A percentile compares a stretch with the other conserved stretches of the same genome.
Evolutionary conservation across 2,329 filamentous ascomycete species (phyloP).

Genomic region (Neonectria magnoliae): DNA sequence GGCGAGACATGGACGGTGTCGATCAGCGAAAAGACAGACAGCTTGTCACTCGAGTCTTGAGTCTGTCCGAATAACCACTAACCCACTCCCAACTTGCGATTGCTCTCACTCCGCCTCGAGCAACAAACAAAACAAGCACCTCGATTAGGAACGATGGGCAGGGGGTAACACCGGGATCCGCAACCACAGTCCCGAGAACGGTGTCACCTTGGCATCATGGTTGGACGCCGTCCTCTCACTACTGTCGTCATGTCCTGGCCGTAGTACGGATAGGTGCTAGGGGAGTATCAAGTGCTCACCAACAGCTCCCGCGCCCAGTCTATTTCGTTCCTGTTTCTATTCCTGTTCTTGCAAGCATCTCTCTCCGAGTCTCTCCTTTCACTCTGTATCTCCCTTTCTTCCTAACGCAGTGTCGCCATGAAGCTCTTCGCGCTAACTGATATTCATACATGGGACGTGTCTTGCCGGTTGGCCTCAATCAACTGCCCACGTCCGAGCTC

Average conservation of each 20-base stretch:
- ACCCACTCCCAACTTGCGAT: neutral
- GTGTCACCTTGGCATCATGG: slow-evolving; percentile 16
- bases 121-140: neutral
- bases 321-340: neutral
- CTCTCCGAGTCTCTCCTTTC: too few relatives aligned
- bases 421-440: slow-evolving; percentile 1
- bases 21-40: neutral
- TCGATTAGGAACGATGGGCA: neutral
- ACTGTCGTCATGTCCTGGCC: neutral
- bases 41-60: neutral
- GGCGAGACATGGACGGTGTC: slow-evolving; percentile 2
- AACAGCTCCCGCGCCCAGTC: neutral
- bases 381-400: neutral
- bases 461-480: slow-evolving; percentile 2
- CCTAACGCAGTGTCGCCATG: neutral
- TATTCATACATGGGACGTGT: slow-evolving; percentile 4
- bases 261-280: neutral
- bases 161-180: slow-evolving; percentile 14
- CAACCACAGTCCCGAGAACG: slow-evolving; percentile 15
- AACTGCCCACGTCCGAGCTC: slow-evolving; percentile 3
- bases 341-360: neutral
- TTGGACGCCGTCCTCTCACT: slow-evolving; percentile 23
- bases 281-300: neutral
- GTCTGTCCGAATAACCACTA: neutral
- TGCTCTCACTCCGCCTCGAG: neutral